Percentiles rank a stretch among this genome's conserved stretches.
These are phyloP conservation scores for Mucuna pruriens DNA, from an alignment of 306 rosid genomes.

Conservation along the genomic window DNA sequence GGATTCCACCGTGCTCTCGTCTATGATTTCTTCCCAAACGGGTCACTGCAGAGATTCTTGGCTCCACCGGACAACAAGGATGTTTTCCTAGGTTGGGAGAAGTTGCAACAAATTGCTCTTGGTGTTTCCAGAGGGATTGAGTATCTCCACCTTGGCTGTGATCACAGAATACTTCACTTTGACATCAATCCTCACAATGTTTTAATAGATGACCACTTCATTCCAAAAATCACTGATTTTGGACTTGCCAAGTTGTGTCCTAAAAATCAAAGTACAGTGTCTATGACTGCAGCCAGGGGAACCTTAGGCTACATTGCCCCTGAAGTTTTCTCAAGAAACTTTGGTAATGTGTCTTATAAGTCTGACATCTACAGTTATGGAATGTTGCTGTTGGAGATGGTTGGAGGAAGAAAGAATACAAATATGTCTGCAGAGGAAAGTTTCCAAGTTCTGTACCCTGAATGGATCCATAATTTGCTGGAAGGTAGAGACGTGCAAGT, in stretches of 20 bases:
- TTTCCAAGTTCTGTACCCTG: slow-evolving; percentile 32
- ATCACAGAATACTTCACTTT: slow-evolving; percentile 47
- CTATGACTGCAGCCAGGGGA: no score
- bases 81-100: slow-evolving; percentile 41
- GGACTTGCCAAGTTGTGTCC: no score
- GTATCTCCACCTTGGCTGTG: slow-evolving; percentile 55
- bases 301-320: no score
- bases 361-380: slow-evolving; percentile 46
- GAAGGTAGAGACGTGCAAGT: no score
- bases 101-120: slow-evolving; percentile 38
- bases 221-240: no score
- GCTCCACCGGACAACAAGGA: neutral
- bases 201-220: no score
- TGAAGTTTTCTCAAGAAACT: slow-evolving; percentile 35
- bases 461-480: slow-evolving; percentile 45
- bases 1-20: no score
- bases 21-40: no score
- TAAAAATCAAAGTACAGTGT: no score
- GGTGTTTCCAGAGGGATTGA: slow-evolving; percentile 51
- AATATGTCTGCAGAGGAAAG: neutral
- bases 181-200: slow-evolving; percentile 24
- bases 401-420: slow-evolving; percentile 47
- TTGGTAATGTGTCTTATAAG: slow-evolving; percentile 45
- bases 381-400: slow-evolving; percentile 51
- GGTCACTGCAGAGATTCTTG: slow-evolving; percentile 39